Evolutionary conservation across 2,329 filamentous ascomycete genomes (phyloP), one percentile per base, ranked within the genome.

Genomic region (Meredithiella fracta): DNA sequence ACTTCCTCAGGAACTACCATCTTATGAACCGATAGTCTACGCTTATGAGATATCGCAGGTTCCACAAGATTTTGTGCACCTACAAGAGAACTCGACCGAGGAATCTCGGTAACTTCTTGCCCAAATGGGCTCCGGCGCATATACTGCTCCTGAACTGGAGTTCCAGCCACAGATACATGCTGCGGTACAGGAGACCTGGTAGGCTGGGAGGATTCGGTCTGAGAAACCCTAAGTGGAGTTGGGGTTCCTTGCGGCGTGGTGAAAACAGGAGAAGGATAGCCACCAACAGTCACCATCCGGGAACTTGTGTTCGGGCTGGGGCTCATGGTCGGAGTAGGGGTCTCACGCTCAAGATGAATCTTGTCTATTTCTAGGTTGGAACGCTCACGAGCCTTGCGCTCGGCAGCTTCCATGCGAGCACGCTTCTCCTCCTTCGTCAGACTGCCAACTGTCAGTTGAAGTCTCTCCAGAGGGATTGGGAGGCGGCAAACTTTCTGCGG

Each of bases 381-480:
- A 62, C 73, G 75, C 64, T 91, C 82, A 62, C 82, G 78, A 17
- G 83, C 78, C 47, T 79, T 77, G 62, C 81, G 75, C 67, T 96
- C 91, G 4, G 88, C 88, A 63, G 91, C 85, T 65, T 89, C 79
- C 3, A 91, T 80, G 50, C 87, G 78, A 7, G 89, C 88, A 61
- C 91, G 79, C 68, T 94, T 94, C 69, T 96, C 90, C 69, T 96
- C 90, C 67, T 96, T 97, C 67, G 86, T 95, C 68, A 96, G 91
- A 69, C 86, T 89, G 67, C 85, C 85, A 64, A 97, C 77, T 63
- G 87, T 92, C 64, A 86, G 80, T 72, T 98, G 91, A 62, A 98
- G 78, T 72, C 84, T 92, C 68, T 98, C 91, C 54, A 98, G 76
- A 54, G 94, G 60, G 91, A 97, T 63, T 86, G 81, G 66, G 94